Evolutionary conservation across 2,329 filamentous ascomycete genomes (phyloP), one percentile per base, ranked within the genome.

Genomic region (Stagonosporopsis rhizophila): DNA sequence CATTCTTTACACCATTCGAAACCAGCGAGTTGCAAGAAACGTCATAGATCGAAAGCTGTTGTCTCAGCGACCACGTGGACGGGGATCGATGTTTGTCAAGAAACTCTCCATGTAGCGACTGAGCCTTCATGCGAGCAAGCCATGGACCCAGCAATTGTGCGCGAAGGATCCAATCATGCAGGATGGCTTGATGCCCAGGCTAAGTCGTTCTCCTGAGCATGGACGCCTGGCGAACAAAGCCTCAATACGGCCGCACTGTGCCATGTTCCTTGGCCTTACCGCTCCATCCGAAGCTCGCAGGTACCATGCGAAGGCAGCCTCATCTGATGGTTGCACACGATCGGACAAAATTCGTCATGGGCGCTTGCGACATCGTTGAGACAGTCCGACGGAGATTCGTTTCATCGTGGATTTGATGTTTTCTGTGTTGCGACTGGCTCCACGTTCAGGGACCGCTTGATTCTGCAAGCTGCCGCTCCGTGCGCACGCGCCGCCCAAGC

Each of bases 391-490:
- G 56, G 59, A 62, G 40, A 51, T 52, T 57, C 51, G 70, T 74
- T 72, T 74, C 71, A 71, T 65, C 52, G 53, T 58, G 58, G 27
- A 61, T 51, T 58, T 66, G 46, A 58, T 60, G 45, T 58, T 44
- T 62, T 63, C 54, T 56, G 56, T 56, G 51, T 39, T 63, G 58
- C 60, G 53, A 67, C 64, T 64, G 57, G 66, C 60, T 68, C 58
- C 60, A 59, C 56, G 59, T 46, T 59, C 65, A 67, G 53, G 55
- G 57, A 66, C 61, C 53, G 42, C 53, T 51, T 35, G 47, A 61
- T 57, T 47, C 58, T 64, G 65, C 67, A 67, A 59, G 66, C 61
- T 63, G 62, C 64, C 61, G 70, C 67, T 62, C 72, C 64, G 67
- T 72, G 66, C 70, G 57, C 65, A 48, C 15, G 57, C 65, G 49